A percentile compares a stretch with the other conserved stretches of the same genome.
Evolutionary conservation across 2,329 filamentous ascomycete genomes (phyloP).

Genomic region (Aspergillus sp.): DNA sequence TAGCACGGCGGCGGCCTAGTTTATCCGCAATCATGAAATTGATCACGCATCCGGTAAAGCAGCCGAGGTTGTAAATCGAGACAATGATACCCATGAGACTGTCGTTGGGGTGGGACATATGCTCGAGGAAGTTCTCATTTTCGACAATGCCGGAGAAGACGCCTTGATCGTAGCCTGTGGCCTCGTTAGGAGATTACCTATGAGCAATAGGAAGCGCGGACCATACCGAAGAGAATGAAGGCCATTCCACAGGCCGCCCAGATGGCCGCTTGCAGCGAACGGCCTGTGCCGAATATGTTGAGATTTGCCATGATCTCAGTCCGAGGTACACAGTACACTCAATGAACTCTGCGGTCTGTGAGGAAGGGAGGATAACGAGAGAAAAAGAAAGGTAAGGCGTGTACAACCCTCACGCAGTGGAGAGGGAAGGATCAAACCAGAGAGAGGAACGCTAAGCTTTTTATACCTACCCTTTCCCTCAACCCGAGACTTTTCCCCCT

Average conservation of each 20-base stretch:
- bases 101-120: constrained; percentile 44
- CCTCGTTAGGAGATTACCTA: not conserved
- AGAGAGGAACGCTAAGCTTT: not conserved
- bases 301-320: constrained; percentile 25
- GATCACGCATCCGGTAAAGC: constrained; percentile 42
- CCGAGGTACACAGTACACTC: not conserved
- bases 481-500: not conserved
- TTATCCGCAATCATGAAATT: constrained; percentile 37
- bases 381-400: not conserved
- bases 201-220: not conserved
- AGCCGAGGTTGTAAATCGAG: constrained; percentile 50
- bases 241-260: constrained; percentile 29
- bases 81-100: constrained; percentile 50
- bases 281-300: constrained; percentile 31
- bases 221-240: constrained; percentile 32
- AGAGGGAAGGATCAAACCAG: not conserved
- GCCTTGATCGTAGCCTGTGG: constrained; percentile 54
- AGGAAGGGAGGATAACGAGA: not conserved
- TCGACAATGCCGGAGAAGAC: constrained; percentile 56
- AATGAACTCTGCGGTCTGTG: not conserved
- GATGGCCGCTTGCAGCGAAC: constrained; percentile 28
- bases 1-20: constrained; percentile 35
- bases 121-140: constrained; percentile 50
- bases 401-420: not conserved
- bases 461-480: not conserved